phyloP scores from a whole-genome alignment of 202 grass and related monocot species.

The Elaeis oleifera region DNA sequence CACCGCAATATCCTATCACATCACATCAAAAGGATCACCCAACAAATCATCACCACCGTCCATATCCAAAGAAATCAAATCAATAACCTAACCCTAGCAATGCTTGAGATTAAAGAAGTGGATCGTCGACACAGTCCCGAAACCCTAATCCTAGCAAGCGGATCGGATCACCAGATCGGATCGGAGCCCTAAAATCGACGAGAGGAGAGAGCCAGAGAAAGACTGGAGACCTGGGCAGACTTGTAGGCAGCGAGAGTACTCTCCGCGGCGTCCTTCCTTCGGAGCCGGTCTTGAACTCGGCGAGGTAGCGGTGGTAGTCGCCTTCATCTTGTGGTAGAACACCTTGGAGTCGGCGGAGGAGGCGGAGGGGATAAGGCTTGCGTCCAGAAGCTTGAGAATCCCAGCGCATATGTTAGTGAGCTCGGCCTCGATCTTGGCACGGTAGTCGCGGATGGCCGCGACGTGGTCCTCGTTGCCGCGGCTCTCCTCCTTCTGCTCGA shows the following conservation, averaged over 20 bases:
- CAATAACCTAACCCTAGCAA: no score
- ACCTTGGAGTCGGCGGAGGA: constrained; percentile 9
- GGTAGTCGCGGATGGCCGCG: constrained; percentile 5
- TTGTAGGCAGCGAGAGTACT: constrained; percentile 16
- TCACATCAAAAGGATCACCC: no score
- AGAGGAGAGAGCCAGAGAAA: no score
- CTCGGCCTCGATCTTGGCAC: constrained; percentile 10
- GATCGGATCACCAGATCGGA: no score
- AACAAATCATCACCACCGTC: no score
- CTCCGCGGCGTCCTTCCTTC: constrained; percentile 20
- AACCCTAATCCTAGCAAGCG: no score
- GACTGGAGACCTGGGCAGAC: constrained; percentile 9
- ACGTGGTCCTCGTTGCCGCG: constrained; percentile 14
- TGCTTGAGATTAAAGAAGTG: no score
- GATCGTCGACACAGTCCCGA: no score
- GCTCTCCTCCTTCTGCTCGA: constrained; percentile 14
- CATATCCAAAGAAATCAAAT: no score
- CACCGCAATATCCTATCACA: no score
- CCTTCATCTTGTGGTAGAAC: constrained; percentile 23
- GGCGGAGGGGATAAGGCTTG: constrained; percentile 8
- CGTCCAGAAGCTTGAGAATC: background rate
- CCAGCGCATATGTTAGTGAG: constrained; percentile 1
- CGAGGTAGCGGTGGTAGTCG: constrained; percentile 22
- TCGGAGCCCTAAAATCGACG: no score
- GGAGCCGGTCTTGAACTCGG: constrained; percentile 15